These are phyloP conservation scores for Microbotryomycetes sp. DNA, from an alignment of 1,284 basidiomycete species.

Conservation along the genomic window DNA sequence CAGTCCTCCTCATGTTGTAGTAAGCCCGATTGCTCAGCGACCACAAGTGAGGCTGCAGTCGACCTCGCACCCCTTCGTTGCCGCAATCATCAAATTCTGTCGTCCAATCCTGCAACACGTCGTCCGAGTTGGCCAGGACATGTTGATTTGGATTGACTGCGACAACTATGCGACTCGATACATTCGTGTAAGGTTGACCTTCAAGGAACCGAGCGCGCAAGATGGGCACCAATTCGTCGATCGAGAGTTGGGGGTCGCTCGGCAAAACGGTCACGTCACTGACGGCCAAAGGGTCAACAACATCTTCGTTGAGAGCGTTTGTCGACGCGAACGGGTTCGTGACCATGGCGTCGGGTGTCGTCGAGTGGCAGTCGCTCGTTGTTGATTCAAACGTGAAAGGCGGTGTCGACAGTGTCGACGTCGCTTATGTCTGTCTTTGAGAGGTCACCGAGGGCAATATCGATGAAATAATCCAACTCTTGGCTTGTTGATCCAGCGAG, in stretches of 20 bases:
- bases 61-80: slow-evolving; percentile 48
- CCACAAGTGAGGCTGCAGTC: slow-evolving; percentile 74
- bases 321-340: background rate
- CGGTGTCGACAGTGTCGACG: background rate
- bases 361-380: background rate
- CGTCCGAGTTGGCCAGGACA: slow-evolving; percentile 70
- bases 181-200: slow-evolving; percentile 25
- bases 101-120: slow-evolving; percentile 72
- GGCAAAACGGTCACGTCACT: slow-evolving; percentile 24
- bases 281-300: slow-evolving; percentile 26
- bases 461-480: no score
- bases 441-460: no score
- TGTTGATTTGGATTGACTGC: slow-evolving; percentile 86
- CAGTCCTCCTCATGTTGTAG: slow-evolving; percentile 91
- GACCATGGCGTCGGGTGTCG: no score
- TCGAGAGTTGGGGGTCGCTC: slow-evolving; percentile 11
- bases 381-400: background rate
- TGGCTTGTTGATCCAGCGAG: no score
- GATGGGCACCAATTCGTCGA: slow-evolving; percentile 28
- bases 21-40: slow-evolving; percentile 83
- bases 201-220: slow-evolving; percentile 25
- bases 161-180: slow-evolving; percentile 50
- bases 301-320: slow-evolving; percentile 8
- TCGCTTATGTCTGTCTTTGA: no score
- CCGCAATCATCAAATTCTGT: slow-evolving; percentile 58